Evolutionary conservation across 208 protist genomes (phyloP).

Genomic region (Acanthamoeba quina): DNA sequence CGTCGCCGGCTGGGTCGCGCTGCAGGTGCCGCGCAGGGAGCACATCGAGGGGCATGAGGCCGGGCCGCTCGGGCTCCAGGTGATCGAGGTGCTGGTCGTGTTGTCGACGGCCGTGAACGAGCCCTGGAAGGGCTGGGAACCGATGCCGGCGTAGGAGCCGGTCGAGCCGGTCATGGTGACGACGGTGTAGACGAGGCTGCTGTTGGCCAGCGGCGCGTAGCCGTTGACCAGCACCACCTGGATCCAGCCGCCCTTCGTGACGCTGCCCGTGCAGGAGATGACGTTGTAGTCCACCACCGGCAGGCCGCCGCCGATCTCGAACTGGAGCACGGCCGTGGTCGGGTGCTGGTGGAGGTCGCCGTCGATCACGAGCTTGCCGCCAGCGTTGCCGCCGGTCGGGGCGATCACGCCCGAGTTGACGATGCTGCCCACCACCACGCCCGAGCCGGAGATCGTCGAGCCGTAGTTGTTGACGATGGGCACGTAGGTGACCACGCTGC

Average conservation of each 20-base stretch:
- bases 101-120: slow-evolving; percentile 2
- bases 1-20: not conserved
- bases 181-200: slow-evolving; percentile 20
- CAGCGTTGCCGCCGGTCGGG: not conserved
- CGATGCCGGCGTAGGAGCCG: slow-evolving; percentile 6
- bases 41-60: not conserved
- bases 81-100: slow-evolving; percentile 15
- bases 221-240: slow-evolving; percentile 50
- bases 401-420: slow-evolving; percentile 29
- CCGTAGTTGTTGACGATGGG: slow-evolving; percentile 16
- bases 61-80: not conserved
- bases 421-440: slow-evolving; percentile 27
- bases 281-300: slow-evolving; percentile 56
- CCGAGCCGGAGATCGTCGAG: slow-evolving; percentile 19
- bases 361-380: slow-evolving; percentile 61
- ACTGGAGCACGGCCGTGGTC: slow-evolving; percentile 31
- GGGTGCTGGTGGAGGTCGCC: slow-evolving; percentile 19
- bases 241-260: slow-evolving; percentile 55
- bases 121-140: not conserved
- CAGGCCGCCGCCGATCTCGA: slow-evolving; percentile 20
- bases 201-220: slow-evolving; percentile 32
- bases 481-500: slow-evolving; percentile 24
- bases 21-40: slow-evolving; percentile 38
- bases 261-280: slow-evolving; percentile 22
- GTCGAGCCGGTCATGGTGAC: slow-evolving; percentile 6